A percentile compares a stretch with the other conserved stretches of the same genome.
phyloP scores from a whole-genome alignment of 345 rosid genomes.

The Lepidium aucheri region DNA sequence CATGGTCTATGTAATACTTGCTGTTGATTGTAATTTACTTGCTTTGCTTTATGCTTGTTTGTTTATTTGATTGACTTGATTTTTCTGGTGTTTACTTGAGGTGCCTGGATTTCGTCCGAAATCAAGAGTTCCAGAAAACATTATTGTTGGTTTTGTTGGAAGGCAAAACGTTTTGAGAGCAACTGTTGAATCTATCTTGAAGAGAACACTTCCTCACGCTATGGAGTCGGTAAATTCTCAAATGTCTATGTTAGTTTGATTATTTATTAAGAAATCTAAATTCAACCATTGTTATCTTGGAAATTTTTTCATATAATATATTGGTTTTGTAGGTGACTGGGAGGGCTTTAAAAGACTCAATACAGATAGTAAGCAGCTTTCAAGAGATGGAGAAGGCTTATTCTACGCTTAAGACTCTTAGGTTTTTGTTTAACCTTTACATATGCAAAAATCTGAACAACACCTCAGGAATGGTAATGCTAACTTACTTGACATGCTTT shows the following conservation, averaged over 20 bases:
- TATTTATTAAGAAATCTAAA: neutral
- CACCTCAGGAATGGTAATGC: neutral
- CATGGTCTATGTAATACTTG: neutral
- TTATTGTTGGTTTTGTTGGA: constrained; percentile 66
- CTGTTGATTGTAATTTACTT: neutral
- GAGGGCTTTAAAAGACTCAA: constrained; percentile 75
- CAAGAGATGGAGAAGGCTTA: constrained; percentile 75
- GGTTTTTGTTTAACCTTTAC: constrained; percentile 26
- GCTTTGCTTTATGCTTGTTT: neutral
- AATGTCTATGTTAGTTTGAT: neutral
- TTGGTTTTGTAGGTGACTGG: constrained; percentile 56
- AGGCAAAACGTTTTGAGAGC: constrained; percentile 64
- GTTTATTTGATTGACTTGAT: neutral
- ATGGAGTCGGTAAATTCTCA: constrained; percentile 54
- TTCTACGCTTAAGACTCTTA: constrained; percentile 51
- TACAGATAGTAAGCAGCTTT: constrained; percentile 64
- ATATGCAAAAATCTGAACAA: neutral
- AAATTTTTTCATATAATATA: neutral
- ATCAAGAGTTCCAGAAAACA: constrained; percentile 63
- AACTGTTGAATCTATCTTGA: constrained; percentile 72
- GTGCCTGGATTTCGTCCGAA: constrained; percentile 91
- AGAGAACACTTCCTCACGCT: constrained; percentile 96
- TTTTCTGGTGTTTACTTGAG: constrained; percentile 16
- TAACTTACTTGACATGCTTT: neutral
- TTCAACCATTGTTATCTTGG: neutral